Conservation (phyloP, 768 basidiomycete species). For the Lactifluus volemus region DNA sequence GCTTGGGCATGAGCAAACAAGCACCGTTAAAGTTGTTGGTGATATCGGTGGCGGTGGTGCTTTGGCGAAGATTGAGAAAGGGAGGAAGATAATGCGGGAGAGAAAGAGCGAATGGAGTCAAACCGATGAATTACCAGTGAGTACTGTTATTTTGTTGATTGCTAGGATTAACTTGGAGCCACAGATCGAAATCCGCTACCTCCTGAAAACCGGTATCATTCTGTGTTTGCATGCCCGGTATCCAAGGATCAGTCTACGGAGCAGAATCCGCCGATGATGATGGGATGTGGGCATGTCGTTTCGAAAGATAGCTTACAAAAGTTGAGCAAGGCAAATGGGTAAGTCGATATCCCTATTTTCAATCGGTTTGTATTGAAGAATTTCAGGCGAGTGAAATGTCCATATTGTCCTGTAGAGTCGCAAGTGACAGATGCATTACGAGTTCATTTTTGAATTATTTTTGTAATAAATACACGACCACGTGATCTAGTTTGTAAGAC, state of each 20-base stretch:
- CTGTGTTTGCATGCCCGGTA: slow-evolving; percentile 95
- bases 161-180: slow-evolving; percentile 2
- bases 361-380: slow-evolving; percentile 30
- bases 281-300: slow-evolving; percentile 92
- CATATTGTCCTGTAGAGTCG: slow-evolving; percentile 89
- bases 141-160: slow-evolving; percentile 14
- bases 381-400: slow-evolving; percentile 85
- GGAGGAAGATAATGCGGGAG: slow-evolving; percentile 87
- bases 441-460: slow-evolving; percentile 48
- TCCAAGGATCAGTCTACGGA: slow-evolving; percentile 96
- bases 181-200: slow-evolving; percentile 92
- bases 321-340: slow-evolving; percentile 78
- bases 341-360: slow-evolving; percentile 36
- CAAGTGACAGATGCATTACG: slow-evolving; percentile 43
- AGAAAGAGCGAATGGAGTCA: slow-evolving; percentile 90
- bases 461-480: slow-evolving; percentile 3
- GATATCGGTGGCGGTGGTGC: slow-evolving; percentile 93
- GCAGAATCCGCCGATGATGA: slow-evolving; percentile 95
- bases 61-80: slow-evolving; percentile 87
- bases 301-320: slow-evolving; percentile 87
- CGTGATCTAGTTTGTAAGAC: neutral
- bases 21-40: slow-evolving; percentile 83
- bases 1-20: slow-evolving; percentile 81
- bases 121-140: slow-evolving; percentile 81
- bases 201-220: slow-evolving; percentile 86